phyloP scores from a whole-genome alignment of 2,329 filamentous ascomycete species.

The Penicillium sp. region DNA sequence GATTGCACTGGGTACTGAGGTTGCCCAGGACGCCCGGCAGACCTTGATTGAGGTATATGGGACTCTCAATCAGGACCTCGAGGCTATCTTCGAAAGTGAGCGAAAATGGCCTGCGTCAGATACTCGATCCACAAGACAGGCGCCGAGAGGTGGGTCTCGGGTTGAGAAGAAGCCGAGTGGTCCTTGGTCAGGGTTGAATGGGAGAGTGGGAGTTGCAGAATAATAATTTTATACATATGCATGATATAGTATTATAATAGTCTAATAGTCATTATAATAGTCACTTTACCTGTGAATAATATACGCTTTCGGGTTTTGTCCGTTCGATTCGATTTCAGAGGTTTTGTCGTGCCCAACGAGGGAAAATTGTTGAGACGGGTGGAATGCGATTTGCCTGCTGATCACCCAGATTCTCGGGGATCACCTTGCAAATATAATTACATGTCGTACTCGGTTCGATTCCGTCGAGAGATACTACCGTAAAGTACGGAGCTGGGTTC shows the following conservation, averaged over 20 bases:
- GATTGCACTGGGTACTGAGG: slow-evolving; percentile 32
- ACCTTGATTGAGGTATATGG: slow-evolving; percentile 35
- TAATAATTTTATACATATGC: slow-evolving; percentile 1
- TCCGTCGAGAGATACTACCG: too few relatives aligned
- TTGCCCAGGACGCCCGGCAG: slow-evolving; percentile 29
- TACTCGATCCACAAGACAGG: slow-evolving; percentile 25
- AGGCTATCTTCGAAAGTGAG: slow-evolving; percentile 16
- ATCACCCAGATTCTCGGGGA: too few relatives aligned
- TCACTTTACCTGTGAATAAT: too few relatives aligned
- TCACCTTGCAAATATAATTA: too few relatives aligned
- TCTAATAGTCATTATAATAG: too few relatives aligned
- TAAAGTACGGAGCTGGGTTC: too few relatives aligned
- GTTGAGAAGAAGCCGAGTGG: slow-evolving; percentile 30
- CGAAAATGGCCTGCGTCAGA: slow-evolving; percentile 24
- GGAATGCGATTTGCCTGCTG: neutral
- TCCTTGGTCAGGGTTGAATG: slow-evolving; percentile 41
- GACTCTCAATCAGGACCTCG: slow-evolving; percentile 37
- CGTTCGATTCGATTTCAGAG: too few relatives aligned
- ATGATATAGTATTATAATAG: too few relatives aligned
- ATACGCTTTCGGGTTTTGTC: too few relatives aligned
- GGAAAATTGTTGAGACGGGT: neutral
- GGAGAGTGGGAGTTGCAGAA: slow-evolving; percentile 30
- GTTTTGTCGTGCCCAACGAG: too few relatives aligned
- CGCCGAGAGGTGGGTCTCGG: slow-evolving; percentile 19
- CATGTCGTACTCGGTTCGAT: too few relatives aligned